These are phyloP conservation scores for Chlamydomonas sp. DNA, from an alignment of 139 green algal species.

Conservation along the genomic window DNA sequence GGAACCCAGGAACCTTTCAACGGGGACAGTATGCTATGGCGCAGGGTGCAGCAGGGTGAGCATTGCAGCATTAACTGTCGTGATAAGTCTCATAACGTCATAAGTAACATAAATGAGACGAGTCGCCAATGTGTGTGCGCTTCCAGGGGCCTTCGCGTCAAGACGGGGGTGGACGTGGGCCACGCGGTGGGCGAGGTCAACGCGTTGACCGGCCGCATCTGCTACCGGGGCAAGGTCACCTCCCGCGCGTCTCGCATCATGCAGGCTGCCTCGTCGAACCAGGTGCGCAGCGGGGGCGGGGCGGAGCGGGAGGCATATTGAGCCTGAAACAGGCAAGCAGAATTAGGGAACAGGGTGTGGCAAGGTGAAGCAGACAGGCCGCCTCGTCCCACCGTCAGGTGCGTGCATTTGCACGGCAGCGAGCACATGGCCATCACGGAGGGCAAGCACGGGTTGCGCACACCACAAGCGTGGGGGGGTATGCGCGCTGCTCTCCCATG, in stretches of 20 bases:
- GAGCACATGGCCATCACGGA: background rate
- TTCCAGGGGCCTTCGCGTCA: conserved; percentile 48
- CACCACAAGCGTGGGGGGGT: background rate
- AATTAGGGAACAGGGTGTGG: background rate
- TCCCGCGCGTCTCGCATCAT: conserved; percentile 20
- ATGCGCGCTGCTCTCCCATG: background rate
- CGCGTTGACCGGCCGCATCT: conserved; percentile 45
- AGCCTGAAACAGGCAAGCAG: background rate
- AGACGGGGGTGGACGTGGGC: conserved; percentile 48
- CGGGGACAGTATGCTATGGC: background rate
- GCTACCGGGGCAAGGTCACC: conserved; percentile 52
- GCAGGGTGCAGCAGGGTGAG: background rate
- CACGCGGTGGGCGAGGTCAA: conserved; percentile 49
- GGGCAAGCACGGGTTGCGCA: background rate
- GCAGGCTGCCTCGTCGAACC: conserved; percentile 33
- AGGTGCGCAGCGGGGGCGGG: conserved; percentile 15
- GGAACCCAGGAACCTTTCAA: background rate
- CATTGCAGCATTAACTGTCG: background rate
- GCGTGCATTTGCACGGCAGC: background rate
- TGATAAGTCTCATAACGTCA: background rate
- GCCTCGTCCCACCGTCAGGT: background rate
- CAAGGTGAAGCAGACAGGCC: background rate
- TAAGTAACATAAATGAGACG: background rate
- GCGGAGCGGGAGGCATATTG: background rate
- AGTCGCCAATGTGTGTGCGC: background rate